Evolutionary conservation across 129 eudicot species (phyloP), one percentile per base, ranked within the genome.

Genomic region (Artemisia annua): DNA sequence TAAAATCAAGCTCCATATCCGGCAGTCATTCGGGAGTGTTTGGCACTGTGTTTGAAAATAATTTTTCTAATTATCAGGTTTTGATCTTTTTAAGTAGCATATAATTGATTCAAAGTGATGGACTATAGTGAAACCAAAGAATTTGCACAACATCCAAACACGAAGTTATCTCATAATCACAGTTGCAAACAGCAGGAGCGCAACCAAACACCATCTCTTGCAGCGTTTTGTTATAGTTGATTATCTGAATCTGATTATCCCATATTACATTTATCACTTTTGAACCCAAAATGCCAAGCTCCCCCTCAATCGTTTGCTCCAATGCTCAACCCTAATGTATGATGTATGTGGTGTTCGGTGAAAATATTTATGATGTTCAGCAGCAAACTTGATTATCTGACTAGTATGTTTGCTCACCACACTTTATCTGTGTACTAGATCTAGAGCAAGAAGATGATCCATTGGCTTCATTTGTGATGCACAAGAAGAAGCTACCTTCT

Each of bases 391-490:
- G 11, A 15, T 60, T 22, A 20, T 58, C 24, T 59, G 69, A 17
- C 52, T 44, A 48, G 30, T 17, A 12, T 13, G 30, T 16, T 53
- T 78, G 14, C 46, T 52, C 61, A 35, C 9, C 19, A 60, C 16
- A 12, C 14, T 22, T 70, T 48, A 44, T 43, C 16, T 72, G 52
- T 71, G 59, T 26, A 44, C 26, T 71, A 65, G 78, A 78, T 56
- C 39, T 74, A 74, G 78, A n/a, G 22, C 77, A 66, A 62, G 83
- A 81, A 76, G 74, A 84, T 24, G 82, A 81, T 51, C 46, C 68
- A n/a, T 53, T 71, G 54, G 78, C 48, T 48, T 73, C 81, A 1
- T 14, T 61, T 58, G 74, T 46, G 74, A 66, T 58, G 62, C 87
- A 62, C 46, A 80, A 76, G 6, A 54, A 78, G 78, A 71, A 71